Evolutionary conservation across 768 basidiomycete species (phyloP), one percentile per base, ranked within the genome.

Genomic region (Russula compacta): DNA sequence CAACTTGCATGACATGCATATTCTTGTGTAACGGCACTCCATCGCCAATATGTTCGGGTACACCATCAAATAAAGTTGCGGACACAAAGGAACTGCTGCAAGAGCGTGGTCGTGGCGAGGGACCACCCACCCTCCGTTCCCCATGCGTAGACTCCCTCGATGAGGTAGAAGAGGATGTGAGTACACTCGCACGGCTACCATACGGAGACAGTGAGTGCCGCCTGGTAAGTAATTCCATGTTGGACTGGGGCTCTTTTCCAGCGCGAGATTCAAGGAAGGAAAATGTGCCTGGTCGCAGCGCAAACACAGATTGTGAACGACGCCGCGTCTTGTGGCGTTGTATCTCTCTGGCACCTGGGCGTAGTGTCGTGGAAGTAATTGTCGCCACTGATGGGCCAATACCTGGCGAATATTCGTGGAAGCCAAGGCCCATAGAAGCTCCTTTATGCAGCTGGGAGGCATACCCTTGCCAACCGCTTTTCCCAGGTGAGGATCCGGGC

Each of bases 261-360:
- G 53, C 6, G n/a, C 46, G 58, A 12, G 62, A 47, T 10, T 65
- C 63, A n/a, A 62, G 24, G 55, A 64, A 64, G 17, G 63, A 64
- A 56, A 64, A 64, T 19, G 56, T 64, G 17, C 43, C 64, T 46
- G 60, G 64, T 29, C 58, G 68, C 57, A 63, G 54, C 14, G 66
- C 47, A 17, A 69, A 67, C 17, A 70, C 69, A 3, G 71, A 71
- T 51, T 71, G 68, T 4, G 72, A 73, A 48, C 72, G 72, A 43
- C 71, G 69, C 54, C 73, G 71, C 50, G 70, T 67, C 46, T 69
- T 67, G 33, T 64, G 64, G 36, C 65, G 64, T 44, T 60, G 56
- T 14, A 58, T 47, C 32, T 56, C 57, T 35, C 35, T 42, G 43
- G 36, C 46, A 46, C 51, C 55, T 17, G 60, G 54, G 11, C 60